Percentiles rank a stretch among this genome's conserved stretches.
phyloP scores from a whole-genome alignment of 345 rosid genomes.

The Noccaea caerulescens region DNA sequence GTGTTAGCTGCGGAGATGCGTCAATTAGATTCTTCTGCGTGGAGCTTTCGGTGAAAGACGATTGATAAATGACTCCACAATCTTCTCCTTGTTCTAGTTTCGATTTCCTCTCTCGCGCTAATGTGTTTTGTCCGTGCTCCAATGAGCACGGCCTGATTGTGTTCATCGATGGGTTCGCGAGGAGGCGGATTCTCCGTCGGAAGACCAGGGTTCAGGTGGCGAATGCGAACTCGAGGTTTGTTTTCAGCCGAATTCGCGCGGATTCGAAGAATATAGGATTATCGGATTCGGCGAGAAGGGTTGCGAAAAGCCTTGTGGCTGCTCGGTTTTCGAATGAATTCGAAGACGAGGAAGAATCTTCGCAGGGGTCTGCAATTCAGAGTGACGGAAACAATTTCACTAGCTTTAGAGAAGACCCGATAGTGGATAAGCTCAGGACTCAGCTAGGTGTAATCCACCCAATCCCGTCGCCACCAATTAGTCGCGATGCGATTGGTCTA shows the following conservation, averaged over 20 bases:
- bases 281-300: slow-evolving; percentile 45
- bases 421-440: slow-evolving; percentile 85
- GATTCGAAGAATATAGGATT: slow-evolving; percentile 46
- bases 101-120: slow-evolving; percentile 29
- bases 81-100: slow-evolving; percentile 51
- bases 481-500: slow-evolving; percentile 62
- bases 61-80: slow-evolving; percentile 59
- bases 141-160: slow-evolving; percentile 42
- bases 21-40: slow-evolving; percentile 19
- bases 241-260: slow-evolving; percentile 47
- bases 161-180: slow-evolving; percentile 38
- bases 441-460: slow-evolving; percentile 90
- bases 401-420: slow-evolving; percentile 74
- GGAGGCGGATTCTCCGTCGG: slow-evolving; percentile 34
- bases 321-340: slow-evolving; percentile 59
- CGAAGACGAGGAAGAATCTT: slow-evolving; percentile 45
- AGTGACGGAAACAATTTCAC: slow-evolving; percentile 59
- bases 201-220: slow-evolving; percentile 8
- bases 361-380: slow-evolving; percentile 49
- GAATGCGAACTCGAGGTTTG: slow-evolving; percentile 44
- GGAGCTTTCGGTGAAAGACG: slow-evolving; percentile 37
- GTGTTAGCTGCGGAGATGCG: slow-evolving; percentile 32
- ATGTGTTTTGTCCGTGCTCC: slow-evolving; percentile 53
- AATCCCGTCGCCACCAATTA: slow-evolving; percentile 86
- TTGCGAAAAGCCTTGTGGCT: slow-evolving; percentile 46